These are phyloP conservation scores for Trichaptum fuscoviolaceum DNA, from an alignment of 768 basidiomycete genomes.

Conservation along the genomic window DNA sequence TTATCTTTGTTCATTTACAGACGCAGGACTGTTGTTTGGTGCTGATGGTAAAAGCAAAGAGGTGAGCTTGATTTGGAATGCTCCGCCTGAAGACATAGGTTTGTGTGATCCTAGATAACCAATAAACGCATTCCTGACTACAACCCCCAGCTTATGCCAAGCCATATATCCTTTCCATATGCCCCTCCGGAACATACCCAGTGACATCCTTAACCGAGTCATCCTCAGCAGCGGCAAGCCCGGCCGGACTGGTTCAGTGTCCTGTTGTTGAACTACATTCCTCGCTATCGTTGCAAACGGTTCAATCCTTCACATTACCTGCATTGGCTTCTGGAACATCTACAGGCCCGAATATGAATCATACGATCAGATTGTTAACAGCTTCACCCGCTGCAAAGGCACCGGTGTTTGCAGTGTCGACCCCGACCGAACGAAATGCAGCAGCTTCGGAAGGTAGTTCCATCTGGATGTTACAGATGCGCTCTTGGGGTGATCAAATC, in stretches of 20 bases:
- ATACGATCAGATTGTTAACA: slow-evolving; percentile 60
- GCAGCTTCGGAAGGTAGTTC: slow-evolving; percentile 67
- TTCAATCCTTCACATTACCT: slow-evolving; percentile 64
- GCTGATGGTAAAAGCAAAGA: slow-evolving; percentile 50
- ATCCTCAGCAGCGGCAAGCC: slow-evolving; percentile 20
- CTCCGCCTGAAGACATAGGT: slow-evolving; percentile 81
- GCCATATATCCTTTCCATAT: slow-evolving; percentile 77
- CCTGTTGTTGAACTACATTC: slow-evolving; percentile 69
- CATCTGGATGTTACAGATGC: slow-evolving; percentile 72
- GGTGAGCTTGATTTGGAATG: slow-evolving; percentile 62
- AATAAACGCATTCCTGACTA: slow-evolving; percentile 6
- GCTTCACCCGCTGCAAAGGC: slow-evolving; percentile 48
- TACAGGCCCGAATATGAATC: slow-evolving; percentile 29
- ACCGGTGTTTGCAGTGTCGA: slow-evolving; percentile 57
- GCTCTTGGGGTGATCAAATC: slow-evolving; percentile 73
- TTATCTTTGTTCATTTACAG: slow-evolving; percentile 30
- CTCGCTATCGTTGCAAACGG: slow-evolving; percentile 53
- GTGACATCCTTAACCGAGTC: slow-evolving; percentile 19
- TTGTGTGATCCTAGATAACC: slow-evolving; percentile 12
- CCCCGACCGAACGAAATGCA: slow-evolving; percentile 66
- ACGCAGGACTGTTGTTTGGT: slow-evolving; percentile 63
- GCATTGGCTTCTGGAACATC: slow-evolving; percentile 34
- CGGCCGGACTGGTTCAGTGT: slow-evolving; percentile 41
- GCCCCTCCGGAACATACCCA: slow-evolving; percentile 57
- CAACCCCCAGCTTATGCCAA: slow-evolving; percentile 53